phyloP scores from a whole-genome alignment of 1,284 basidiomycete genomes.

The Melampsora larici-populina region DNA sequence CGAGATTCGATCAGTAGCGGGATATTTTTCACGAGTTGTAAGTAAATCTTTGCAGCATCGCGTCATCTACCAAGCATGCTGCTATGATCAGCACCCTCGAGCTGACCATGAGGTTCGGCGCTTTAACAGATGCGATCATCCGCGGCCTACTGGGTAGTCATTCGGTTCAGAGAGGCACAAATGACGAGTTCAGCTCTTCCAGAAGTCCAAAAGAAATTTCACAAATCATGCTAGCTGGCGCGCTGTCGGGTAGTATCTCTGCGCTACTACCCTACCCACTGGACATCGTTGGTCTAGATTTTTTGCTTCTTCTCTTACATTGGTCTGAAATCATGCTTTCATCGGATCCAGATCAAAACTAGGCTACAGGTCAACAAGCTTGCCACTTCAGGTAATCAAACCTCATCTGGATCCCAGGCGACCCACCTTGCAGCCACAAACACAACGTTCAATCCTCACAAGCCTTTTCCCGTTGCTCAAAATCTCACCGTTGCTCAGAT shows the following conservation, averaged over 20 bases:
- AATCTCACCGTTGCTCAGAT: constrained; percentile 5
- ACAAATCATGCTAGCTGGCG: constrained; percentile 49
- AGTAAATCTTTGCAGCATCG: not conserved
- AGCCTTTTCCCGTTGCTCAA: not conserved
- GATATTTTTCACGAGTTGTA: constrained; percentile 50
- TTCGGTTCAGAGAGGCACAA: not conserved
- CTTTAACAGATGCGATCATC: constrained; percentile 14
- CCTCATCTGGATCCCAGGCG: not conserved
- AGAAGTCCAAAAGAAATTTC: constrained; percentile 46
- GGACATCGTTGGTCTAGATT: constrained; percentile 27
- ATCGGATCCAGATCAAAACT: constrained; percentile 31
- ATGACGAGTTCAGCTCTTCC: constrained; percentile 12
- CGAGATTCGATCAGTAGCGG: constrained; percentile 50
- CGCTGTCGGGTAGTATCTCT: constrained; percentile 48
- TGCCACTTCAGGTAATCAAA: constrained; percentile 32
- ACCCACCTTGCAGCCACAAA: not conserved
- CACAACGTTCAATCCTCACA: not conserved
- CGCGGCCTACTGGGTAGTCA: constrained; percentile 14
- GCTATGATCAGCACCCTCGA: not conserved
- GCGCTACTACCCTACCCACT: constrained; percentile 51
- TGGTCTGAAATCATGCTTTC: not conserved
- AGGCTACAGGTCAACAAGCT: constrained; percentile 40
- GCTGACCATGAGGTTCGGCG: not conserved
- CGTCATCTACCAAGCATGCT: not conserved
- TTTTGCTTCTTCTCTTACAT: not conserved